Evolutionary conservation across 805 yeast species (phyloP).

Genomic region (Candida sithepensis): DNA sequence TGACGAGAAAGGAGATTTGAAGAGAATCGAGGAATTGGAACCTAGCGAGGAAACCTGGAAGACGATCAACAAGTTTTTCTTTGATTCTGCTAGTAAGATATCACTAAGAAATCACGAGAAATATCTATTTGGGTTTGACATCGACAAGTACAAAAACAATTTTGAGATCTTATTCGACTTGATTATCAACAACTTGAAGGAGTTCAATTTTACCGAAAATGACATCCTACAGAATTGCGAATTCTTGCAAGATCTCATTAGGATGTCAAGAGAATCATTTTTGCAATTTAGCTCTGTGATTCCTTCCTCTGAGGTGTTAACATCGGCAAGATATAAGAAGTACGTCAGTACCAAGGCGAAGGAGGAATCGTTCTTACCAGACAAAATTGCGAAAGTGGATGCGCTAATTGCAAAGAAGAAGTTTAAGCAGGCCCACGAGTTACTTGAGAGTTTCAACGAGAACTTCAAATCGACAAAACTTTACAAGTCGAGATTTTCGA

Average conservation of each 20-base stretch:
- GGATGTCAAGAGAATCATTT: conserved; percentile 21
- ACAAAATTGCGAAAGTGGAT: conserved; percentile 13
- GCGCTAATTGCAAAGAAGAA: conserved; percentile 18
- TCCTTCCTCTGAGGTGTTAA: conserved; percentile 2
- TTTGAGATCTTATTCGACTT: conserved; percentile 25
- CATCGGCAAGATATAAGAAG: conserved; percentile 8
- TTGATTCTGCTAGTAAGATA: conserved; percentile 16
- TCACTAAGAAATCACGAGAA: conserved; percentile 19
- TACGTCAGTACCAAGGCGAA: conserved; percentile 3
- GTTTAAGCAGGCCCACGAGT: conserved; percentile 36
- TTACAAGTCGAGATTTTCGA: conserved; percentile 32
- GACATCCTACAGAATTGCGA: conserved; percentile 20
- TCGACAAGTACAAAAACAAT: conserved; percentile 17
- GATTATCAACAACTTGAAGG: conserved; percentile 8
- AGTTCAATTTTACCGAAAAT: conserved; percentile 20
- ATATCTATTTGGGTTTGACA: conserved; percentile 16
- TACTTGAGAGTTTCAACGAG: conserved; percentile 32
- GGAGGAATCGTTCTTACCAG: conserved; percentile 10
- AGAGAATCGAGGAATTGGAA: conserved; percentile 31
- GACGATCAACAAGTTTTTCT: conserved; percentile 34
- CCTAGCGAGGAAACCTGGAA: conserved; percentile 42
- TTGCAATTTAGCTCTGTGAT: conserved; percentile 11
- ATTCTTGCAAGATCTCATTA: conserved; percentile 21
- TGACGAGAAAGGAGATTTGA: conserved; percentile 24
- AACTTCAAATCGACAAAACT: conserved; percentile 38